Conservation (phyloP, 2,329 filamentous ascomycete genomes). For the Phymatotrichopsis omnivora region DNA sequence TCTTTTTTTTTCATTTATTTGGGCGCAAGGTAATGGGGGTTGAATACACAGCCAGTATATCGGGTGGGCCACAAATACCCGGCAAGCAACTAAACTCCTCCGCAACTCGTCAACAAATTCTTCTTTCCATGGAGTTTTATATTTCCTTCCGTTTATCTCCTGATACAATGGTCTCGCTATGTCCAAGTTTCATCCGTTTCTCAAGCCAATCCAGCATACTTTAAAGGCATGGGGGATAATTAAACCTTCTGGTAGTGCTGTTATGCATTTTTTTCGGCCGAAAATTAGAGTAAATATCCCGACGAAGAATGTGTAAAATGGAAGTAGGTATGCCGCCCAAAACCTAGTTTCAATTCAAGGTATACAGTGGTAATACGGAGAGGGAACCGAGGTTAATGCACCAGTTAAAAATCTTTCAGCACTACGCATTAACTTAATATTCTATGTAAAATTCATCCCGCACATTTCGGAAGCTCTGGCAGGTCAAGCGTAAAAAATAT, state of each 20-base stretch:
- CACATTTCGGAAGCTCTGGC: too few species aligned
- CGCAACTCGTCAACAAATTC: slow-evolving; percentile 29
- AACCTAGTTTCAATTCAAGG: slow-evolving; percentile 35
- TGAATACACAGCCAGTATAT: too few species aligned
- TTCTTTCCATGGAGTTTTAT: slow-evolving; percentile 26
- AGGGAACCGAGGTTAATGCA: slow-evolving; percentile 52
- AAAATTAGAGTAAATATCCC: slow-evolving; percentile 38
- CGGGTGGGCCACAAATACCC: too few species aligned
- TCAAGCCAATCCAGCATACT: slow-evolving; percentile 18
- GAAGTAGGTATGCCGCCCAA: slow-evolving; percentile 34
- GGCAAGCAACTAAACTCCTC: slow-evolving; percentile 29
- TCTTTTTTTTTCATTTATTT: too few species aligned
- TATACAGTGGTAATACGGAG: slow-evolving; percentile 43
- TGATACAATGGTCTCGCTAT: slow-evolving; percentile 10
- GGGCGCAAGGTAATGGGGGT: too few species aligned
- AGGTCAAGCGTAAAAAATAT: too few species aligned
- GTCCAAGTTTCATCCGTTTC: slow-evolving; percentile 13
- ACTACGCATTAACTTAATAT: too few species aligned
- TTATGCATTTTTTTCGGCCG: slow-evolving; percentile 38
- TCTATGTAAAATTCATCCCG: too few species aligned
- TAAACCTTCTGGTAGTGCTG: slow-evolving; percentile 33
- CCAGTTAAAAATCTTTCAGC: slow-evolving; percentile 62
- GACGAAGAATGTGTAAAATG: slow-evolving; percentile 22
- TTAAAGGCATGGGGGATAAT: slow-evolving; percentile 20
- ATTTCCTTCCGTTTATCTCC: slow-evolving; percentile 7